phyloP scores from a whole-genome alignment of 176 grass and related monocot species.

The Chrysopogon serrulatus region DNA sequence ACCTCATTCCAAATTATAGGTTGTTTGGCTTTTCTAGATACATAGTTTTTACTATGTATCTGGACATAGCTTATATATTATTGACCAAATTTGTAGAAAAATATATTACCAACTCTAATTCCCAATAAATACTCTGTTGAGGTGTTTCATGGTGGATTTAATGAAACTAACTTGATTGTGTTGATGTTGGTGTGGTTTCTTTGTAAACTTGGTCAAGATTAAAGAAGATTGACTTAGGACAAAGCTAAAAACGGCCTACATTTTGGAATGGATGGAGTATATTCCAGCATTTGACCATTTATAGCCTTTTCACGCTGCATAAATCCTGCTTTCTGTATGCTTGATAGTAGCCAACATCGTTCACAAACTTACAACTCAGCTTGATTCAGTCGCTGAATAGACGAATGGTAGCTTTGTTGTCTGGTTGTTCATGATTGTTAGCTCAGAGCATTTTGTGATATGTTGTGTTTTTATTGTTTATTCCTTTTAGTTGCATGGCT shows the following conservation, averaged over 20 bases:
- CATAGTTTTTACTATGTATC: too few relatives aligned
- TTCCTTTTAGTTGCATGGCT: background rate
- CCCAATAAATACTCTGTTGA: background rate
- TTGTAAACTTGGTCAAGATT: background rate
- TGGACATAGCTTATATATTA: background rate
- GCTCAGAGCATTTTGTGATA: background rate
- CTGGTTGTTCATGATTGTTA: background rate
- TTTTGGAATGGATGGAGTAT: background rate
- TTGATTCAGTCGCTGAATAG: background rate
- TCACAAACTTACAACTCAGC: background rate
- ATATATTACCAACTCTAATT: background rate
- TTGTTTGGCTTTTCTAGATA: background rate
- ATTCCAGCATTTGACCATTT: background rate
- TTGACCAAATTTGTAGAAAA: background rate
- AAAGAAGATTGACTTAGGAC: too few relatives aligned
- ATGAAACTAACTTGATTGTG: background rate
- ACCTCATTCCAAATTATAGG: background rate
- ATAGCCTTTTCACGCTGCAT: background rate
- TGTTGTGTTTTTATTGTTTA: background rate
- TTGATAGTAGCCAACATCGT: background rate
- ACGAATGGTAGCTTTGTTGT: background rate
- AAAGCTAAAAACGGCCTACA: background rate
- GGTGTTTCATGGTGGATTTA: background rate
- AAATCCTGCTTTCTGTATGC: background rate
- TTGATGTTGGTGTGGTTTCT: background rate